Evolutionary conservation across 139 green algal species (phyloP).

Genomic region (Protoeuglena noctilucae): DNA sequence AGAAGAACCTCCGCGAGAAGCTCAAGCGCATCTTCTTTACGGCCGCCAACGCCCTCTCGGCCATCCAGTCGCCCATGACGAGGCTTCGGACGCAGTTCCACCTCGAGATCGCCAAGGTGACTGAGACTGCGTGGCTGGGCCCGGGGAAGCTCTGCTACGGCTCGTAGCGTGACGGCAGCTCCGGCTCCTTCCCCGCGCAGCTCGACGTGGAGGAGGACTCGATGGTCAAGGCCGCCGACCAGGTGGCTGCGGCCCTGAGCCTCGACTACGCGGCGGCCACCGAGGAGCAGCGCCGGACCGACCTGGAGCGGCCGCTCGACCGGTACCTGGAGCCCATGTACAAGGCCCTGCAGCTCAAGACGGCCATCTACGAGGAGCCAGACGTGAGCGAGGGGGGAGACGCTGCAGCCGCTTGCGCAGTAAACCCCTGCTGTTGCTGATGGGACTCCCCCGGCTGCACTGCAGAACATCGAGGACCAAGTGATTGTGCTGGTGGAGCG

Average conservation of each 20-base stretch:
- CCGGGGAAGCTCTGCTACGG: too few relatives aligned
- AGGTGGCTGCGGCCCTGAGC: constrained; percentile 26
- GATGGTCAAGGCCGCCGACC: constrained; percentile 32
- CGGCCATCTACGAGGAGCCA: neutral
- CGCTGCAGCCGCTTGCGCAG: constrained; percentile 14
- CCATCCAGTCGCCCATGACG: constrained; percentile 22
- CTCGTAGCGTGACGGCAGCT: too few relatives aligned
- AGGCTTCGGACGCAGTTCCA: constrained; percentile 30
- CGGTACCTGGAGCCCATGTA: constrained; percentile 12
- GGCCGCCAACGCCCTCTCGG: constrained; percentile 30
- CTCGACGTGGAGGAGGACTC: constrained; percentile 30
- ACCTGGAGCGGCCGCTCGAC: constrained; percentile 31
- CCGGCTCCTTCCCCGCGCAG: too few relatives aligned
- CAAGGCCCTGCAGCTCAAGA: neutral
- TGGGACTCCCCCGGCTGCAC: neutral
- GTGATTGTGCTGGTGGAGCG: constrained; percentile 26
- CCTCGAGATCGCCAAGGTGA: constrained; percentile 38
- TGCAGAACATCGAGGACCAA: neutral
- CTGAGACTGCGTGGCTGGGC: too few relatives aligned
- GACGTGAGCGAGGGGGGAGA: constrained; percentile 1
- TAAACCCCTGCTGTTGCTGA: constrained; percentile 1
- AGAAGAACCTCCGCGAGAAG: constrained; percentile 17
- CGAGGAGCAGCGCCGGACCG: constrained; percentile 14
- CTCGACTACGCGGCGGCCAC: constrained; percentile 32
- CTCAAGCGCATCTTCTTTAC: constrained; percentile 29